Evolutionary conservation across 352 stramenopile genomes (phyloP).

Genomic region (Globisporangium emineosum): DNA sequence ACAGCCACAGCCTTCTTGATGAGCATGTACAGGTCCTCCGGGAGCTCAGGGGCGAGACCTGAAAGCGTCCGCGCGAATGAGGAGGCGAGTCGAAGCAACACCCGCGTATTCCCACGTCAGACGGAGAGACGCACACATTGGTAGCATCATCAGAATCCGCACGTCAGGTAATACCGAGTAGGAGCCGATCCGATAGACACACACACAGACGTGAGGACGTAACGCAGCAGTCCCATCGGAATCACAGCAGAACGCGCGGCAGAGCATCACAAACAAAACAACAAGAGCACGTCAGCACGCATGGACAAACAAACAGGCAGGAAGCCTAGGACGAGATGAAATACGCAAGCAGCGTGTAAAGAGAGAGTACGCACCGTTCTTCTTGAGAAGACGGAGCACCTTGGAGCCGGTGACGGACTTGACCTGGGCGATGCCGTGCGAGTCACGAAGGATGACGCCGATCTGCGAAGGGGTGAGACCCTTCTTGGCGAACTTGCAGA

Average conservation of each 20-base stretch:
- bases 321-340: neutral
- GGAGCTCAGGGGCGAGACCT: slow-evolving; percentile 98
- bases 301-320: slow-evolving; percentile 5
- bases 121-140: slow-evolving; percentile 43
- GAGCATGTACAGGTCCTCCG: slow-evolving; percentile 99
- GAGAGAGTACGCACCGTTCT: slow-evolving; percentile 88
- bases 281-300: slow-evolving; percentile 23
- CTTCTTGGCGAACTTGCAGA: slow-evolving; percentile 99
- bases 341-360: neutral
- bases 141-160: slow-evolving; percentile 44
- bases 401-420: slow-evolving; percentile 98
- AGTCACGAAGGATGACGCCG: slow-evolving; percentile 99
- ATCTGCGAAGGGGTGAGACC: slow-evolving; percentile 97
- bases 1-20: slow-evolving; percentile 99
- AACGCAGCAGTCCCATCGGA: neutral
- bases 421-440: slow-evolving; percentile 98
- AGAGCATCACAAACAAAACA: slow-evolving; percentile 18
- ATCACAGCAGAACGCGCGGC: neutral
- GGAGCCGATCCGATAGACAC: neutral
- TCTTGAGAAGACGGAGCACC: slow-evolving; percentile 99
- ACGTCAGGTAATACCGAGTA: slow-evolving; percentile 86
- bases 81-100: slow-evolving; percentile 17
- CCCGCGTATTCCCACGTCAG: slow-evolving; percentile 86
- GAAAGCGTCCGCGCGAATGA: slow-evolving; percentile 4
- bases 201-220: neutral